phyloP scores from a whole-genome alignment of 2,329 filamentous ascomycete species.

The Ophiostoma tasmaniense region DNA sequence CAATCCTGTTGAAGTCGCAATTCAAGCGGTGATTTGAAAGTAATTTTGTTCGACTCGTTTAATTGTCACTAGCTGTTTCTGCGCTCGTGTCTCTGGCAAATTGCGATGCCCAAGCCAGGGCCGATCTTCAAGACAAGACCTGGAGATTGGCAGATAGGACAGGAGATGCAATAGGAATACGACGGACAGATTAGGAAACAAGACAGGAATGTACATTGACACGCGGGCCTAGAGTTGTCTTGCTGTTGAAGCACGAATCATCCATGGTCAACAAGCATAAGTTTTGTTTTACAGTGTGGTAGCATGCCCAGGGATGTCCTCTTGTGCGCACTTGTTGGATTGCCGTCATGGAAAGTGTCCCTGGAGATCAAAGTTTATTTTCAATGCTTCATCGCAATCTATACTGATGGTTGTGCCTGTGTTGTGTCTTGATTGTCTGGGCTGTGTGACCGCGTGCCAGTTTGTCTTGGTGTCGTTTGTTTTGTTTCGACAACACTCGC shows the following conservation, averaged over 20 bases:
- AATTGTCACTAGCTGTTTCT: background rate
- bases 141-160: background rate
- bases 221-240: background rate
- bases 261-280: background rate
- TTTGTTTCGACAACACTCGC: background rate
- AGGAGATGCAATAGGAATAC: background rate
- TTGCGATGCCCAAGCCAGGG: conserved; percentile 11
- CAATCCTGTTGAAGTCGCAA: too few relatives aligned
- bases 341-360: too few relatives aligned
- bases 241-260: background rate
- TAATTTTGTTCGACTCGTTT: background rate
- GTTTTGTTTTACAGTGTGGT: background rate
- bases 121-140: background rate
- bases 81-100: conserved; percentile 7
- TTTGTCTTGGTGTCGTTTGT: background rate
- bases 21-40: background rate
- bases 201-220: background rate
- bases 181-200: background rate
- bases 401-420: too few relatives aligned
- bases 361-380: background rate
- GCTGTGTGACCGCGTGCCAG: background rate
- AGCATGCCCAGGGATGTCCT: too few relatives aligned
- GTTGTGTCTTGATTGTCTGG: background rate
- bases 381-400: too few relatives aligned
- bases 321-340: too few relatives aligned